Percentiles rank a stretch among this genome's conserved stretches.
Evolutionary conservation across 768 basidiomycete genomes (phyloP).

Genomic region (Multifurca ochricompacta): DNA sequence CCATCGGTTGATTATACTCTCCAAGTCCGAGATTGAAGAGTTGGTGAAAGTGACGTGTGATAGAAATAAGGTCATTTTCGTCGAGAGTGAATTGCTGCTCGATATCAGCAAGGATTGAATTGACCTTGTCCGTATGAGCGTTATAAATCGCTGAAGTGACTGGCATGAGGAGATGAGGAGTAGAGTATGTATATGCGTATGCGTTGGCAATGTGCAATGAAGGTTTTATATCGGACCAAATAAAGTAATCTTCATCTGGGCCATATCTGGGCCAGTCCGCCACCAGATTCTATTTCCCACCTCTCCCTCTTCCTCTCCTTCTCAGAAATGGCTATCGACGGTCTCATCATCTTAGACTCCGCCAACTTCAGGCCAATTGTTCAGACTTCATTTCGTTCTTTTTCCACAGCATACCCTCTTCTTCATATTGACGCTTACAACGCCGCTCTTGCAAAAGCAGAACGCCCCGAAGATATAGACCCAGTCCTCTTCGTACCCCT

Average conservation of each 20-base stretch:
- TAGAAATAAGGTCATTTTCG: slow-evolving; percentile 50
- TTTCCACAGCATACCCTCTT: slow-evolving; percentile 68
- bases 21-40: slow-evolving; percentile 73
- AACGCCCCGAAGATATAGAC: slow-evolving; percentile 51
- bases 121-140: slow-evolving; percentile 14
- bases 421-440: slow-evolving; percentile 83
- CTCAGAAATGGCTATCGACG: slow-evolving; percentile 20
- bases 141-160: slow-evolving; percentile 11
- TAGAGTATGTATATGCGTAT: too few species aligned
- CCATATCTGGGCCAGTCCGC: too few species aligned
- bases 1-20: slow-evolving; percentile 72
- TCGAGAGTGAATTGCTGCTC: slow-evolving; percentile 65
- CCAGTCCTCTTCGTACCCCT: slow-evolving; percentile 61
- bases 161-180: slow-evolving; percentile 8
- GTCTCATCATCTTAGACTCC: slow-evolving; percentile 25
- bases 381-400: slow-evolving; percentile 82
- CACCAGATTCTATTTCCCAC: too few species aligned
- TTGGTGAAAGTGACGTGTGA: slow-evolving; percentile 71
- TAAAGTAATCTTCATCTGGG: too few species aligned
- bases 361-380: slow-evolving; percentile 52
- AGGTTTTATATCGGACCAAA: too few species aligned
- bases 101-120: slow-evolving; percentile 47
- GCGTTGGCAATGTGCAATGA: too few species aligned
- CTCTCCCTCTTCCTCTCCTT: background rate
- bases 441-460: slow-evolving; percentile 53